Conservation (phyloP, 2,329 filamentous ascomycete genomes). For the Knoxdaviesia capensis region DNA sequence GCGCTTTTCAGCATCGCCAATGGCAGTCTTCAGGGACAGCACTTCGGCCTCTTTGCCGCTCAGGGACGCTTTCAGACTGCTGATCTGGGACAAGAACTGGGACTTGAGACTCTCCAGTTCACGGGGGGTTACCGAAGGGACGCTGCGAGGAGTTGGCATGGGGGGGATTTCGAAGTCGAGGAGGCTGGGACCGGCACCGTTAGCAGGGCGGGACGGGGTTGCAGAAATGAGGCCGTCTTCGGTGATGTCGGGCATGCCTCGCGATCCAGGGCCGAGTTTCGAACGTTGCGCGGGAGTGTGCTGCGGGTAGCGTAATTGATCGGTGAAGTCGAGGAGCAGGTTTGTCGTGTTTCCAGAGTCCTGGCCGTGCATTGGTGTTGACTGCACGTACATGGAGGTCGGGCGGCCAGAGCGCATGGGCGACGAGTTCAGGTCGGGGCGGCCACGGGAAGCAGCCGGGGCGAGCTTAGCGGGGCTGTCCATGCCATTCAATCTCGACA, state of each 20-base stretch:
- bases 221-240: constrained; percentile 6
- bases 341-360: constrained; percentile 43
- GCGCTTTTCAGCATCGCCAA: constrained; percentile 78
- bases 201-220: constrained; percentile 33
- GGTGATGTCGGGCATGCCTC: constrained; percentile 4
- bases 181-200: constrained; percentile 28
- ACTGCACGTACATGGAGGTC: background rate
- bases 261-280: constrained; percentile 2
- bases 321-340: constrained; percentile 72
- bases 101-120: constrained; percentile 90
- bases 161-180: constrained; percentile 74
- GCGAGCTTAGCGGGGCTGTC: constrained; percentile 36
- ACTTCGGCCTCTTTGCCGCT: constrained; percentile 89
- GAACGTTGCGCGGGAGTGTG: constrained; percentile 23
- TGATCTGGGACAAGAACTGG: constrained; percentile 77
- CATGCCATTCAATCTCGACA: constrained; percentile 44
- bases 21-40: constrained; percentile 64
- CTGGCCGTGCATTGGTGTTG: background rate
- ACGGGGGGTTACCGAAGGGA: constrained; percentile 76
- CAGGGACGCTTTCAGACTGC: constrained; percentile 76
- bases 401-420: constrained; percentile 7
- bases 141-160: constrained; percentile 73
- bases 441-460: background rate
- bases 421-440: constrained; percentile 5
- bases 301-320: constrained; percentile 36